Base-by-base conservation (phyloP, 768 basidiomycete species). In the Naganishia onofrii region DNA sequence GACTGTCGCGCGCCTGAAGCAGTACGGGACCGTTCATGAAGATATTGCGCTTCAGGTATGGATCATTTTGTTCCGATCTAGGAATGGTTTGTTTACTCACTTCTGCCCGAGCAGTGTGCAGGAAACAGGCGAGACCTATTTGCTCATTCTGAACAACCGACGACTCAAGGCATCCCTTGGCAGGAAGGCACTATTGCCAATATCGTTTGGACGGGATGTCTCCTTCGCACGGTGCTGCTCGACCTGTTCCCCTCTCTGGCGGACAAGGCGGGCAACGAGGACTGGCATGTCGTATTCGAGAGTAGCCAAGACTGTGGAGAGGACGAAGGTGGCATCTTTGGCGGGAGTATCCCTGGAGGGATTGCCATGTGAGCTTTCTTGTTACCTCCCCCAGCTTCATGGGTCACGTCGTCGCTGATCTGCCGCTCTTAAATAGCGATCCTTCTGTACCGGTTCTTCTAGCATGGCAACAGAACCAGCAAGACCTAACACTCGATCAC, bases 131-230 rank as follows among this genome's bases (percentile, higher is more conserved):
- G 46, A 55, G 10, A 60, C 68, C 26, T 70, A 65, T 54, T n/a
- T 67, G 3, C 70, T 70, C 68, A 74, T 71, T 23, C 72, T 3
- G 48, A 51, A 69, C 21, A 70, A 56, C 69, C 44, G 3, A 8
- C 69, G 0, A 72, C 73, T 42, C 51, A 74, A 42, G 73, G 74
- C 4, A 71, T 70, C 38, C 19, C 42, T 0, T 89, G 88, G 88
- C 83, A 83, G 26, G 87, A 88, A 69, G 89, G 87, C 23, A 88
- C 87, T n/a, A 85, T 88, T 56, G 86, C 86, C 68, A 90, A 90
- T 76, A 86, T 85, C 73, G 83, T 81, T 69, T 90, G 89, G 89
- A 83, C 84, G 3, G 89, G 89, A 19, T 84, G 85, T 0, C 82
- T 83, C 0, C 78, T 90, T 12, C 82, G 85, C 26, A 86, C 89